Conservation (phyloP, 805 yeast species). For the Teunomyces aglyptinius region DNA sequence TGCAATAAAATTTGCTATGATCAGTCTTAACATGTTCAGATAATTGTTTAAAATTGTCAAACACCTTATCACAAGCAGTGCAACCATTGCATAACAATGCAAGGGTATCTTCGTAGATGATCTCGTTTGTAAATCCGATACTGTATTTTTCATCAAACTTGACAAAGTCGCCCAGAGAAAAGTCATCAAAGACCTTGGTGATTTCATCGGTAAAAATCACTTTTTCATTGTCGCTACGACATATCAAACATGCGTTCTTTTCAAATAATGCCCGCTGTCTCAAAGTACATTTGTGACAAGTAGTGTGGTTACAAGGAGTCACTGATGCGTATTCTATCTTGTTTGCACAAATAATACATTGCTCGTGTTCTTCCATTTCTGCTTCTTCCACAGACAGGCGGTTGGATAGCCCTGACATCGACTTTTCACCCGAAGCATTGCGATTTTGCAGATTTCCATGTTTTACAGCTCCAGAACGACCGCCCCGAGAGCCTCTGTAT, state of each 20-base stretch:
- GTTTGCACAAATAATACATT: conserved; percentile 86
- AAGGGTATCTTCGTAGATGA: conserved; percentile 49
- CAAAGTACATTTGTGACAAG: conserved; percentile 80
- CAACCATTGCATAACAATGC: conserved; percentile 57
- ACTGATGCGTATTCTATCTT: conserved; percentile 60
- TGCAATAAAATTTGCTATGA: conserved; percentile 68
- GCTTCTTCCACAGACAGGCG: conserved; percentile 15
- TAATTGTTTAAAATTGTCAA: conserved; percentile 53
- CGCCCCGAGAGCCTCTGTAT: conserved; percentile 2
- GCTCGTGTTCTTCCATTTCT: conserved; percentile 34
- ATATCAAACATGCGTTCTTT: conserved; percentile 74
- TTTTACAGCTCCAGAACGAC: neutral
- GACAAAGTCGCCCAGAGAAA: conserved; percentile 29
- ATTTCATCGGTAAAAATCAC: conserved; percentile 57
- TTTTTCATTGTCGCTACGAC: conserved; percentile 66
- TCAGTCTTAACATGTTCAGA: conserved; percentile 61
- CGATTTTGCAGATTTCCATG: conserved; percentile 4
- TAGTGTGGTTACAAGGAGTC: conserved; percentile 79
- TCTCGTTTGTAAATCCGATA: conserved; percentile 56
- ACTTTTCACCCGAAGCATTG: conserved; percentile 6
- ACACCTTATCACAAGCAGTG: conserved; percentile 45
- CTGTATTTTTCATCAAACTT: conserved; percentile 46
- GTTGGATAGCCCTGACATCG: conserved; percentile 12
- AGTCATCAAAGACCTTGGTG: conserved; percentile 34
- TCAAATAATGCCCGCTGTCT: conserved; percentile 79